These are phyloP conservation scores for Jacaranda mimosifolia DNA, from an alignment of 257 asterid genomes.

Conservation along the genomic window DNA sequence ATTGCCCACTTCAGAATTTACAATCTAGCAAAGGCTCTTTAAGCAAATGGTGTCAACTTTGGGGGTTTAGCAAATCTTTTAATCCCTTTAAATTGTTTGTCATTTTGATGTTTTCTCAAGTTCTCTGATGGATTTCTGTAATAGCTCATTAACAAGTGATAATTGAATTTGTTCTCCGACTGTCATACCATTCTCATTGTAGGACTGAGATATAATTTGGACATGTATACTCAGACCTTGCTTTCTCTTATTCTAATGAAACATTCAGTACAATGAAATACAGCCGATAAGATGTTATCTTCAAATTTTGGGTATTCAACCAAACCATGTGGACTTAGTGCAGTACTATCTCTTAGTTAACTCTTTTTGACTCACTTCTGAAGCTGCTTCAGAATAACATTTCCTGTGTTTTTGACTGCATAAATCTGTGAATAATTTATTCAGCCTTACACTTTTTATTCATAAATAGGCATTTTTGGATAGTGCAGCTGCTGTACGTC, in stretches of 20 bases:
- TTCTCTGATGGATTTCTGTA: neutral
- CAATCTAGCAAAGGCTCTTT: neutral
- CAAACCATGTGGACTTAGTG: constrained; percentile 20
- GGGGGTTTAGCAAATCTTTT: constrained; percentile 16
- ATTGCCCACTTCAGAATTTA: neutral
- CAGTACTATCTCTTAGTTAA: constrained; percentile 6
- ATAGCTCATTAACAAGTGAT: neutral
- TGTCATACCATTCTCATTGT: neutral
- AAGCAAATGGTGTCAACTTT: constrained; percentile 1
- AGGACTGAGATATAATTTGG: neutral
- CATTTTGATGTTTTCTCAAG: neutral
- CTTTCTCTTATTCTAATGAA: neutral
- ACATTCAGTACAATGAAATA: neutral
- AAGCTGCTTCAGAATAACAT: constrained; percentile 25
- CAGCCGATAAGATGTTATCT: neutral
- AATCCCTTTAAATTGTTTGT: neutral
- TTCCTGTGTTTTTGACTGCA: constrained; percentile 35
- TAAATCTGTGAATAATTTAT: constrained; percentile 29
- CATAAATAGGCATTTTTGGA: constrained; percentile 44
- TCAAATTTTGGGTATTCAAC: constrained; percentile 7
- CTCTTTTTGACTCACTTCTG: neutral
- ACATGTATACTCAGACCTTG: neutral
- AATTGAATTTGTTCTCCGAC: neutral
- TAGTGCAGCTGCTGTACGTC: constrained; percentile 87
- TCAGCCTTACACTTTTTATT: constrained; percentile 34